phyloP scores from a whole-genome alignment of 768 basidiomycete genomes.

The Boletus eberwhitei region DNA sequence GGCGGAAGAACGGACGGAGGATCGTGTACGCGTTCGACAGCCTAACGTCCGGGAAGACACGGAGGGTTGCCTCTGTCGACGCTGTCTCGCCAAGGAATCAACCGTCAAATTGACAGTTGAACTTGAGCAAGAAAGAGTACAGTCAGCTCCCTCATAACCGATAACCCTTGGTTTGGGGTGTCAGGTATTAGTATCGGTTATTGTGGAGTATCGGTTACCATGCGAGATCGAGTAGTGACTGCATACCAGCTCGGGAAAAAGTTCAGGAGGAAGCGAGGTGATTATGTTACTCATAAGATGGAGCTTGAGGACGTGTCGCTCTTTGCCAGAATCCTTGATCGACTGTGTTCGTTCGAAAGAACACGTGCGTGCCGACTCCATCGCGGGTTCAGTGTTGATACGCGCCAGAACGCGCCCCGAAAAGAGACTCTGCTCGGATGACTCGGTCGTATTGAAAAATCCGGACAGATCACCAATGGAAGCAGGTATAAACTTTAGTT shows the following conservation, averaged over 20 bases:
- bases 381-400: conserved; percentile 33
- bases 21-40: conserved; percentile 71
- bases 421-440: conserved; percentile 29
- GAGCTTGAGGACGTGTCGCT: conserved; percentile 51
- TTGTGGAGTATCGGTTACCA: no score
- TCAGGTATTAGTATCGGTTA: no score
- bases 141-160: no score
- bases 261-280: conserved; percentile 47
- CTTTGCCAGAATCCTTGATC: conserved; percentile 34
- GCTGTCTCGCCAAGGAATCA: conserved; percentile 49
- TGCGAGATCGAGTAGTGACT: no score
- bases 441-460: conserved; percentile 43
- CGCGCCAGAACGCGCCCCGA: conserved; percentile 32
- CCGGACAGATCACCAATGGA: conserved; percentile 43
- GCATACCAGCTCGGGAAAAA: no score
- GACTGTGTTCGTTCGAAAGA: conserved; percentile 29
- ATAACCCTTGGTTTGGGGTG: no score
- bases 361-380: conserved; percentile 18
- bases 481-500: conserved; percentile 49
- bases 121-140: no score
- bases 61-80: conserved; percentile 66
- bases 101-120: not conserved
- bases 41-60: conserved; percentile 62
- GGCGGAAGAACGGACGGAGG: conserved; percentile 73
- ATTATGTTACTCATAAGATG: conserved; percentile 57